Conservation (phyloP, 768 basidiomycete genomes). For the Mycena belliarum region DNA sequence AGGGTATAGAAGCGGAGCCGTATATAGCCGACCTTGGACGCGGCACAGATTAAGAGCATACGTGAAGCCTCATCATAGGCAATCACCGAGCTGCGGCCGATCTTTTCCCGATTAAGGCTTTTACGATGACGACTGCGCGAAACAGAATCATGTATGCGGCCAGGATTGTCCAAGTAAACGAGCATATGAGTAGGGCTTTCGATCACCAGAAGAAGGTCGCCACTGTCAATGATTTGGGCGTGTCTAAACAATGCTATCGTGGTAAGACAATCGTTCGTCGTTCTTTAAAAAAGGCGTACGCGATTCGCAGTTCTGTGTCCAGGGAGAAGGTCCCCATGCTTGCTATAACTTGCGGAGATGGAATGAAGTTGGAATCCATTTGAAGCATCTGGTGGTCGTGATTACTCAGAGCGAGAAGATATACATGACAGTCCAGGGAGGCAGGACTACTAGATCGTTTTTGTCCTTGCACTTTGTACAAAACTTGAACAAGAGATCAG, state of each 20-base stretch:
- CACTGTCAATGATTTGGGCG: conserved; percentile 40
- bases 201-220: conserved; percentile 42
- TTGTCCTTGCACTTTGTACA: background rate
- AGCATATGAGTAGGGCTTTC: conserved; percentile 32
- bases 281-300: conserved; percentile 30
- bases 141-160: conserved; percentile 26
- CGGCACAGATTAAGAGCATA: conserved; percentile 45
- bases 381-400: conserved; percentile 37
- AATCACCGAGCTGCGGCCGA: conserved; percentile 43
- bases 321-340: conserved; percentile 27
- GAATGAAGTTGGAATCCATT: conserved; percentile 32
- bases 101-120: conserved; percentile 40
- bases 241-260: conserved; percentile 20
- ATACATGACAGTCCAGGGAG: conserved; percentile 31
- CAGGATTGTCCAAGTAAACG: conserved; percentile 39
- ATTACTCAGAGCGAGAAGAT: conserved; percentile 32
- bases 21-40: conserved; percentile 35
- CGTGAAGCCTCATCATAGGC: conserved; percentile 54
- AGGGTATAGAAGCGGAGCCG: background rate
- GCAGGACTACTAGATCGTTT: background rate
- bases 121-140: conserved; percentile 30
- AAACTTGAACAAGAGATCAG: background rate
- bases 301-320: conserved; percentile 24
- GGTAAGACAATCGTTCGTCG: background rate
- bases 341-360: conserved; percentile 26